Conservation (phyloP, 2,329 filamentous ascomycete species). For the Aspergillus piperis region DNA sequence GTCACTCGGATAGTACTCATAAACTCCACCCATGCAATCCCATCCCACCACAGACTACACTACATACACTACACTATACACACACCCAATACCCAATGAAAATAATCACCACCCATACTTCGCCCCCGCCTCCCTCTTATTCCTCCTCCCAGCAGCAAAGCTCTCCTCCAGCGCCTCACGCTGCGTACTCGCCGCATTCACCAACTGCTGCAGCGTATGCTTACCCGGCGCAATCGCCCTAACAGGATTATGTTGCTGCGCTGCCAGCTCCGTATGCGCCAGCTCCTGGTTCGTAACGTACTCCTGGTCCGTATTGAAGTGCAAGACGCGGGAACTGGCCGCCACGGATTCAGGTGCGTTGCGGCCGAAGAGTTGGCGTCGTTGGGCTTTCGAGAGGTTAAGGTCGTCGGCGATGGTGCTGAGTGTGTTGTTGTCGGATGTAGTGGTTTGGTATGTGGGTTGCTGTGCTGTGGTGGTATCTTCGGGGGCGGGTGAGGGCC, state of each 20-base stretch:
- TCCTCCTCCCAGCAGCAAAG: constrained; percentile 77
- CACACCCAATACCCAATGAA: neutral
- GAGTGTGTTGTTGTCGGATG: constrained; percentile 15
- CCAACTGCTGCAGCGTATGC: constrained; percentile 83
- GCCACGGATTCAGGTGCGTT: constrained; percentile 41
- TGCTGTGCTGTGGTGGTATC: neutral
- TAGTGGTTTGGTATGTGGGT: neutral
- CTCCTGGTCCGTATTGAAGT: constrained; percentile 86
- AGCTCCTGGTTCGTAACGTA: constrained; percentile 82
- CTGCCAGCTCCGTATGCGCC: constrained; percentile 60
- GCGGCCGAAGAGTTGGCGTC: constrained; percentile 84
- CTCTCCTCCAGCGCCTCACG: constrained; percentile 88
- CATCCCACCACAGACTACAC: neutral
- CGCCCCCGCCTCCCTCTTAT: constrained; percentile 77
- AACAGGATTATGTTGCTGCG: constrained; percentile 74
- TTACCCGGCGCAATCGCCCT: constrained; percentile 82
- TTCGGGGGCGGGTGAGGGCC: constrained; percentile 19
- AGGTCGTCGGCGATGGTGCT: constrained; percentile 69
- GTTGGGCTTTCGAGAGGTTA: constrained; percentile 73
- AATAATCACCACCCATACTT: constrained; percentile 74
- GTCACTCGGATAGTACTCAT: no score
- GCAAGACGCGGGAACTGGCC: constrained; percentile 66
- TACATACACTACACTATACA: neutral
- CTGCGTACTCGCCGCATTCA: constrained; percentile 79
- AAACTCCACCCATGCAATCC: no score